phyloP scores from a whole-genome alignment of 768 basidiomycete genomes.

The Boletellus ananiceps region DNA sequence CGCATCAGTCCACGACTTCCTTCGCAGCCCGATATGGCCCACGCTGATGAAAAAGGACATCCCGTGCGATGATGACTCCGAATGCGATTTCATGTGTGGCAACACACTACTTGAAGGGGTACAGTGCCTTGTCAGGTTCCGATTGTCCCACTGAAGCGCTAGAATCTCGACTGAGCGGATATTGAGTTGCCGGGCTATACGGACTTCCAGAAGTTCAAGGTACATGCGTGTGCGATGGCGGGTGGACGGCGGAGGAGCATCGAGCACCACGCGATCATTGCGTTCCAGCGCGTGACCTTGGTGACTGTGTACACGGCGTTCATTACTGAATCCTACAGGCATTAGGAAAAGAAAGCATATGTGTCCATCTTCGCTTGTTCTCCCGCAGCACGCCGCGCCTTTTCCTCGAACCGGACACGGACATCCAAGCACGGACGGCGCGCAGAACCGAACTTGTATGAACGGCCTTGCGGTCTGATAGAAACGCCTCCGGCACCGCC shows the following conservation, averaged over 20 bases:
- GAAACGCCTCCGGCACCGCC: conserved; percentile 12
- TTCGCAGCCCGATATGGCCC: conserved; percentile 7
- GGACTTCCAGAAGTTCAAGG: conserved; percentile 26
- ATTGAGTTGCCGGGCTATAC: conserved; percentile 27
- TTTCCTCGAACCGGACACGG: conserved; percentile 8
- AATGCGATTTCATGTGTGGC: conserved; percentile 6
- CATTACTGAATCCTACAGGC: conserved; percentile 18
- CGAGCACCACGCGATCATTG: conserved; percentile 19
- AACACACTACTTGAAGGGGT: conserved; percentile 17
- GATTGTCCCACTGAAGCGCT: conserved; percentile 15
- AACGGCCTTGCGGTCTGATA: conserved; percentile 4
- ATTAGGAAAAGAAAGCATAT: conserved; percentile 2
- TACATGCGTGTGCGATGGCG: conserved; percentile 15
- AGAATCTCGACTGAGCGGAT: conserved; percentile 31
- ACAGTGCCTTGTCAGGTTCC: conserved; percentile 3
- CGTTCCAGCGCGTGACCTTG: conserved; percentile 10
- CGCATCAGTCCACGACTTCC: conserved; percentile 13
- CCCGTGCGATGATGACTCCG: conserved; percentile 7
- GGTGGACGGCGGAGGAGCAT: conserved; percentile 13
- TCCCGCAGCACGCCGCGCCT: conserved; percentile 13
- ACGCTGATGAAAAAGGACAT: background rate
- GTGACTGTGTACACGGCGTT: conserved; percentile 14
- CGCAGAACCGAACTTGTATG: conserved; percentile 4
- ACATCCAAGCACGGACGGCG: conserved; percentile 10
- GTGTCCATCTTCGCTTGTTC: conserved; percentile 16